Evolutionary conservation across 805 yeast genomes (phyloP).

Genomic region (Spathaspora passalidarum): DNA sequence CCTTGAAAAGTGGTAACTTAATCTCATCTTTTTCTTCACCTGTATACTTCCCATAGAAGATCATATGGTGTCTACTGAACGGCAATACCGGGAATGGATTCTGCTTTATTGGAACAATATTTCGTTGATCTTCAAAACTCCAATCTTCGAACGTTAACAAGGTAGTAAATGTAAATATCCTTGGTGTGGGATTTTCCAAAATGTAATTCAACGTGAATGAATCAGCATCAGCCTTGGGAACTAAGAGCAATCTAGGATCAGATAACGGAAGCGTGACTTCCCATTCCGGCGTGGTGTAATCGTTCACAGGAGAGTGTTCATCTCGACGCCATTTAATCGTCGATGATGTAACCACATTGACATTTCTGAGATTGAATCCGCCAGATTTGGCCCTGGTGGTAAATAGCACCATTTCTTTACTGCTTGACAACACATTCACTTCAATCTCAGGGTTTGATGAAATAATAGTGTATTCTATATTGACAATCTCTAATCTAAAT

Average conservation of each 20-base stretch:
- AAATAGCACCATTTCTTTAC: conserved; percentile 24
- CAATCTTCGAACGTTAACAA: conserved; percentile 34
- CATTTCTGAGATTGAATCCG: conserved; percentile 39
- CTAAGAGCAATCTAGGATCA: conserved; percentile 63
- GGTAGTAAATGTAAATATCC: conserved; percentile 61
- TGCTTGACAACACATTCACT: conserved; percentile 13
- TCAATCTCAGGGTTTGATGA: conserved; percentile 26
- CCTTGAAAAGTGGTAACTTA: conserved; percentile 58
- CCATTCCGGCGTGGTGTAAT: conserved; percentile 38
- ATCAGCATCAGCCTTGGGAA: conserved; percentile 13
- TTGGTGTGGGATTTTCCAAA: conserved; percentile 73
- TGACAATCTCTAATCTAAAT: conserved; percentile 14
- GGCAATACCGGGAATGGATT: conserved; percentile 56
- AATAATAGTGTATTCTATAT: conserved; percentile 17
- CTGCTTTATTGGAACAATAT: conserved; percentile 29
- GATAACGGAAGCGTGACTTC: conserved; percentile 57
- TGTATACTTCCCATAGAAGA: conserved; percentile 21
- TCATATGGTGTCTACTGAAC: conserved; percentile 46
- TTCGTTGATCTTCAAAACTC: conserved; percentile 21
- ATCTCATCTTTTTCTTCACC: conserved; percentile 10
- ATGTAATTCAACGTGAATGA: conserved; percentile 41
- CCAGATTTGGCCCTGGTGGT: conserved; percentile 34
- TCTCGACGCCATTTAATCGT: conserved; percentile 32
- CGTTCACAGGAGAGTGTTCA: conserved; percentile 17
- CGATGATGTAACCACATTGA: conserved; percentile 23